Base-by-base conservation (phyloP, 805 yeast species). In the Wickerhamiella kurtzmanii region DNA sequence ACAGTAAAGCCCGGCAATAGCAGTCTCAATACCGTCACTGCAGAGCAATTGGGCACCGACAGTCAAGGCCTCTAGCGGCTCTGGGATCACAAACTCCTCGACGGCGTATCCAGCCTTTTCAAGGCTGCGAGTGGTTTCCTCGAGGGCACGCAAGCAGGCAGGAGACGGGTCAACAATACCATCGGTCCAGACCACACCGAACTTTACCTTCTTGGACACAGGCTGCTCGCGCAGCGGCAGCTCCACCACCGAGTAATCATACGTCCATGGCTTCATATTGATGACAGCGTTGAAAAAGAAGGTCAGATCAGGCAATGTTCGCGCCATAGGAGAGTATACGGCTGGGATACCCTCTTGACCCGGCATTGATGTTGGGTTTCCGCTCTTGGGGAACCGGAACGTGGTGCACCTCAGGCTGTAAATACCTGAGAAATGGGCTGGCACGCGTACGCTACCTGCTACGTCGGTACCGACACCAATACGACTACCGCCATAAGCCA, bases 381-480 rank as follows among this genome's bases (percentile, higher is more conserved):
- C 64, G 16, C 62, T 57, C 44, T 69, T 65, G 20, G 79, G 74
- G 43, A 75, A 61, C 46, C 80, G 64, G 5, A 70, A 70, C 9
- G 67, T 64, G 15, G 78, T 69, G 35, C 75, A 72, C 53, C 73
- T 67, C 35, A 75, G 54, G 18, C 76, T 68, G 64, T 71, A 74
- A 43, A 67, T 60, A n/a, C 79, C 79, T 43, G 68, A 61, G 55
- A 73, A 74, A 15, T 72, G 75, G 2, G 79, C 74, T 1, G 80
- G 80, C 20, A 64, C 60, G 22, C 80, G 67, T 36, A 75, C 74
- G 0, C 75, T 70, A 2, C 79, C 80, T 16, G 77, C 79, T 25
- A 74, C 73, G 48, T 74, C 78, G 45, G 72, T 68, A 8, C 80
- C 80, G 41, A 77, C 57, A 16, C 81, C 80, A 41, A 74, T 57